A percentile compares a stretch with the other conserved stretches of the same genome.
These are phyloP conservation scores for Didymellaceae sp. DNA, from an alignment of 2,329 filamentous ascomycete species.

Conservation along the genomic window DNA sequence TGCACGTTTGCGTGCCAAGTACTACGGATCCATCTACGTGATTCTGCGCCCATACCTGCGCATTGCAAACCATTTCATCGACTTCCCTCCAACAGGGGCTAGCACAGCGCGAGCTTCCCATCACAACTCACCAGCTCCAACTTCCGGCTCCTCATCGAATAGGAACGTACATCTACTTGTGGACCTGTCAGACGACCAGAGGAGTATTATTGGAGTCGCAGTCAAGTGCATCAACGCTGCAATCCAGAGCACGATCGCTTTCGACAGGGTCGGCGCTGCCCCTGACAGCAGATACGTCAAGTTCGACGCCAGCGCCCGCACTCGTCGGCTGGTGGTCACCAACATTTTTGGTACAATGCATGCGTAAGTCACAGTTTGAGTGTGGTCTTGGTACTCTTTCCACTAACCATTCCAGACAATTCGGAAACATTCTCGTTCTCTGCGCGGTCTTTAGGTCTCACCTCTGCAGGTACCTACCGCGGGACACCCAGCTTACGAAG, in stretches of 20 bases:
- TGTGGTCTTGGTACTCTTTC: background rate
- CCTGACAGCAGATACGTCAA: constrained; percentile 31
- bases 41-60: constrained; percentile 81
- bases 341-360: constrained; percentile 70
- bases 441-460: constrained; percentile 76
- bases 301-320: constrained; percentile 63
- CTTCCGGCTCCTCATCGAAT: constrained; percentile 30
- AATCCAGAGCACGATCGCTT: constrained; percentile 83
- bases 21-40: constrained; percentile 90
- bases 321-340: constrained; percentile 79
- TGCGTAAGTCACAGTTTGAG: constrained; percentile 29
- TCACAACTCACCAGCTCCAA: constrained; percentile 55
- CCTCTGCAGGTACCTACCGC: constrained; percentile 41
- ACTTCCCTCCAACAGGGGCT: constrained; percentile 50
- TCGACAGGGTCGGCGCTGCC: constrained; percentile 65
- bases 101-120: constrained; percentile 47
- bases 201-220: constrained; percentile 35
- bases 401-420: constrained; percentile 70
- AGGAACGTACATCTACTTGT: constrained; percentile 36
- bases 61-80: constrained; percentile 62
- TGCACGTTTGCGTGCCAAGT: constrained; percentile 88
- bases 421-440: constrained; percentile 92
- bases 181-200: constrained; percentile 35
- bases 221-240: constrained; percentile 62
- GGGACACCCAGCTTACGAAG: constrained; percentile 33